Evolutionary conservation across 768 basidiomycete species (phyloP), one percentile per base, ranked within the genome.

Genomic region (Mycena kentingensis): DNA sequence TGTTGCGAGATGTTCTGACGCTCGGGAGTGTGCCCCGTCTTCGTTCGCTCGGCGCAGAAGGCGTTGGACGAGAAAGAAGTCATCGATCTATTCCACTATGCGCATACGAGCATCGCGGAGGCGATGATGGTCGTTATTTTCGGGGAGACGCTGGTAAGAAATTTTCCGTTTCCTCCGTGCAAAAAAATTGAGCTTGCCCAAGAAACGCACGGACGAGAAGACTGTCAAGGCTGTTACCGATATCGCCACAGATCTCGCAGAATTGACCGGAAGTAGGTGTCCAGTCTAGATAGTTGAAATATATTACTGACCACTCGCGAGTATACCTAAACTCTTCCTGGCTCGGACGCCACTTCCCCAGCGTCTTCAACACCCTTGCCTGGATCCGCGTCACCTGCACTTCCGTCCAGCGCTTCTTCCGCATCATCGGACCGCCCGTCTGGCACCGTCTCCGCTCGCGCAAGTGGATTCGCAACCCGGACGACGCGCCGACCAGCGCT

Each of bases 111-210:
- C 24, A 67, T 70, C 25, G 65, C 67, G 6, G 66, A 72, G 39
- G 66, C 65, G 3, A 72, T 70, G 60, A 51, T 67, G 12, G 56
- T 63, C 12, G 53, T 69, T 13, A 63, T 66, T 8, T 60, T 72
- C 18, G 70, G 68, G 3, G 60, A 69, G 61, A 67, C n/a, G n/a
- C n/a, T n/a, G n/a, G n/a, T n/a, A n/a, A n/a, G n/a, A n/a, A n/a
- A n/a, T n/a, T n/a, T n/a, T n/a, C n/a, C n/a, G n/a, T n/a, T n/a
- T n/a, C n/a, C n/a, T n/a, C n/a, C n/a, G n/a, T n/a, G n/a, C n/a
- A n/a, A n/a, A n/a, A n/a, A n/a, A n/a, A n/a, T n/a, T n/a, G 12
- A 26, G 19, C 18, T 5, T 11, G 16, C 34, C n/a, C n/a, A n/a
- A 71, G 70, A 52, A 52, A 31, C 65, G 65, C 53, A 61, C 63